Conservation (phyloP, 257 asterid genomes). For the Rubia yunnanensis region DNA sequence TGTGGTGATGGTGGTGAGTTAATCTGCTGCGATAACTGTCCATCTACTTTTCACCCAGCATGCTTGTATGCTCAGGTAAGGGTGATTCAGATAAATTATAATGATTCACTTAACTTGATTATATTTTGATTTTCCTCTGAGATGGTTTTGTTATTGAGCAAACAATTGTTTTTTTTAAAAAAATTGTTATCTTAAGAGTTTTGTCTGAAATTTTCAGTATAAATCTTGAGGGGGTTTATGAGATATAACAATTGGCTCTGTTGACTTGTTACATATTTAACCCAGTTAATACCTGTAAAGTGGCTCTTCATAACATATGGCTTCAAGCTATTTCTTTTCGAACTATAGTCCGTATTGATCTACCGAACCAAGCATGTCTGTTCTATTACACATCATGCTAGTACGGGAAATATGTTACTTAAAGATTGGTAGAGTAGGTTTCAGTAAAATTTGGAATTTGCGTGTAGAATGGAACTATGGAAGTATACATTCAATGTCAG, state of each 20-base stretch:
- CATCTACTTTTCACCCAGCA: constrained; percentile 94
- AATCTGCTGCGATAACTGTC: constrained; percentile 95
- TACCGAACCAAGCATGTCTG: not conserved
- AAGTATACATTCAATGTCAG: not conserved
- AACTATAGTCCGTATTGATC: not conserved
- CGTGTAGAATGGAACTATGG: not conserved
- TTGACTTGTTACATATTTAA: not conserved
- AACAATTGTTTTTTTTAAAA: not conserved
- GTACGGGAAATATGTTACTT: not conserved
- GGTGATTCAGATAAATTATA: constrained; percentile 13
- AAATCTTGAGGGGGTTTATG: not conserved
- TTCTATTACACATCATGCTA: not conserved
- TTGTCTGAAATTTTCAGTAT: not conserved
- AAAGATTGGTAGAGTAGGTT: not conserved
- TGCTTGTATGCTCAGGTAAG: constrained; percentile 85
- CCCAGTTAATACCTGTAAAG: constrained; percentile 1
- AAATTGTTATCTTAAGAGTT: not conserved
- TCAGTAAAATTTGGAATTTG: not conserved
- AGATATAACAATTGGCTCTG: not conserved
- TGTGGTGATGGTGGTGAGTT: constrained; percentile 97
- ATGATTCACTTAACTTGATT: constrained; percentile 6
- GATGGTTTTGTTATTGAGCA: not conserved
- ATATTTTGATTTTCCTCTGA: not conserved
- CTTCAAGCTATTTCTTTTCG: not conserved
- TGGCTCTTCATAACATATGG: not conserved